A percentile compares a stretch with the other conserved stretches of the same genome.
Evolutionary conservation across 202 grass and related monocot species (phyloP).

Genomic region (Elaeis oleifera): DNA sequence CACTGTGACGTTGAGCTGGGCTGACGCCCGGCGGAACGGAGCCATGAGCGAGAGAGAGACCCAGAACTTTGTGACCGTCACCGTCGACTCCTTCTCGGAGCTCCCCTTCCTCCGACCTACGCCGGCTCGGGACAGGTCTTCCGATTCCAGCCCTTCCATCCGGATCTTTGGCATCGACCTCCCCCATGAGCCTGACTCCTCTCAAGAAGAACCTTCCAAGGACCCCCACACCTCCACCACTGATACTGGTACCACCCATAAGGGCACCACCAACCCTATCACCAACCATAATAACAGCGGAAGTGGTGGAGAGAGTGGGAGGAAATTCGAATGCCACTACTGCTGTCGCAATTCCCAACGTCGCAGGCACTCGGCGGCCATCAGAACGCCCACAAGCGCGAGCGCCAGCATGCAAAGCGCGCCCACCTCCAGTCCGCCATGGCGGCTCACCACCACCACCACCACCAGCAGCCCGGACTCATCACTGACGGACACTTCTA

Average conservation of each 20-base stretch:
- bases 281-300: too few relatives aligned
- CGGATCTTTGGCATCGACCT: conserved; percentile 78
- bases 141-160: conserved; percentile 30
- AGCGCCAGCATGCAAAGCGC: conserved; percentile 66
- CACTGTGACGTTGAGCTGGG: neutral
- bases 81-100: conserved; percentile 70
- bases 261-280: too few relatives aligned
- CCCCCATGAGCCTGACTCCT: conserved; percentile 24
- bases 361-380: too few relatives aligned
- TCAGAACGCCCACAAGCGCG: conserved; percentile 69
- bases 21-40: too few relatives aligned
- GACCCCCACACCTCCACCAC: conserved; percentile 23
- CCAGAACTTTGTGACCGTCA: conserved; percentile 20
- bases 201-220: conserved; percentile 7
- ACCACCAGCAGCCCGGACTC: conserved; percentile 34
- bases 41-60: conserved; percentile 63
- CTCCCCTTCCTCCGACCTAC: conserved; percentile 49
- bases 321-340: too few relatives aligned
- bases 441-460: conserved; percentile 45
- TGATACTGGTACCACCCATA: neutral
- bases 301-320: too few relatives aligned
- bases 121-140: conserved; percentile 37
- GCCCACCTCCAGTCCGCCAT: conserved; percentile 68
- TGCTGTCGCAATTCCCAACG: too few relatives aligned
- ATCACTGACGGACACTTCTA: conserved; percentile 16